Conservation (phyloP, 306 rosid species). For the Malus asiatica region DNA sequence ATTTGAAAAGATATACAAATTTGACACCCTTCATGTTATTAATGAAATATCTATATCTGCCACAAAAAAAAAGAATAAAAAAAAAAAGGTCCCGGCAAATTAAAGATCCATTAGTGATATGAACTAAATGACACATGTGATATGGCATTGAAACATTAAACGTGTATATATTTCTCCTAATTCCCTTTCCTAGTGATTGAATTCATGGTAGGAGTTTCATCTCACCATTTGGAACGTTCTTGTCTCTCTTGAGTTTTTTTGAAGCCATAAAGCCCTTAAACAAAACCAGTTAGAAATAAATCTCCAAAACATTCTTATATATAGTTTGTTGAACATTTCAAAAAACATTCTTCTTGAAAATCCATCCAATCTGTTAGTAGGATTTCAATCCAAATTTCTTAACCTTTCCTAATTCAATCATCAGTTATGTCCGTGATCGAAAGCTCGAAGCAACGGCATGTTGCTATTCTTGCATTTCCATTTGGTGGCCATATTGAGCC, state of each 20-base stretch:
- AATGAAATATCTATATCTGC: too few species aligned
- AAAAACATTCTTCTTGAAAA: too few species aligned
- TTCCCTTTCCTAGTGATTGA: too few species aligned
- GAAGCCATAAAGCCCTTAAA: background rate
- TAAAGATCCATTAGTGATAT: too few species aligned
- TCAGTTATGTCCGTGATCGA: background rate
- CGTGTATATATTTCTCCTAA: too few species aligned
- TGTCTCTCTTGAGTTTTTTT: background rate
- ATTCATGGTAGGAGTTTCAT: background rate
- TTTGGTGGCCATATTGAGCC: slow-evolving; percentile 19
- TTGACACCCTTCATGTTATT: too few species aligned
- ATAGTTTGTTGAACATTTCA: background rate
- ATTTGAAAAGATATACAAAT: too few species aligned
- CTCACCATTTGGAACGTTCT: background rate
- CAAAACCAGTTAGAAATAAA: background rate
- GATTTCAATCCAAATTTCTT: background rate
- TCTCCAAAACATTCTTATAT: background rate
- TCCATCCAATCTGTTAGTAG: background rate
- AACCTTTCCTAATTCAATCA: background rate
- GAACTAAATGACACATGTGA: too few species aligned
- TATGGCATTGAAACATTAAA: too few species aligned
- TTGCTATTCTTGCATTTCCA: slow-evolving; percentile 25
- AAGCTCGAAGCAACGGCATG: background rate
- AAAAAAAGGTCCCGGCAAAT: too few species aligned
- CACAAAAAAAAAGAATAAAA: too few species aligned